Conservation (phyloP, 192 early-diverging fungal species). For the Anaeromyces robustus region DNA sequence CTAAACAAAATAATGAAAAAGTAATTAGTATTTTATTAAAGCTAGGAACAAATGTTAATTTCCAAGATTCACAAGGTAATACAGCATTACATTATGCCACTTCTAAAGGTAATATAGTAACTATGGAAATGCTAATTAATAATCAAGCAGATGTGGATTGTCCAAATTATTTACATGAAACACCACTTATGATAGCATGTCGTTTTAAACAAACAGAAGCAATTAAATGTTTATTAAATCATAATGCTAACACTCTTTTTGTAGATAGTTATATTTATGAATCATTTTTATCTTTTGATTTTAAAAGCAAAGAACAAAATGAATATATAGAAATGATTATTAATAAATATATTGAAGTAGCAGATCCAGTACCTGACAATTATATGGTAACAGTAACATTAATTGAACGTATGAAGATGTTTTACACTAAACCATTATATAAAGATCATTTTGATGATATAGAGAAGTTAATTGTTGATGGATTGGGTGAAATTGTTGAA, state of each 20-base stretch:
- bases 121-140: background rate
- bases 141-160: background rate
- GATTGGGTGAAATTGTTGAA: background rate
- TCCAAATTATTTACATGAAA: background rate
- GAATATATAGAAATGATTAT: background rate
- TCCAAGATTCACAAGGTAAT: background rate
- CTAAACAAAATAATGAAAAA: background rate
- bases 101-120: background rate
- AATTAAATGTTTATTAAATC: background rate
- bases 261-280: background rate
- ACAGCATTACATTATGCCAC: background rate
- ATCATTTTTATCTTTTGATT: background rate
- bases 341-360: background rate
- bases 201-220: background rate
- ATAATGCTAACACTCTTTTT: background rate
- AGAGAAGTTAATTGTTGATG: background rate
- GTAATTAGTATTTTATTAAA: background rate
- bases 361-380: background rate
- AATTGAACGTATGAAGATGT: background rate
- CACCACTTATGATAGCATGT: background rate
- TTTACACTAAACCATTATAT: background rate
- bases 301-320: background rate
- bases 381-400: background rate
- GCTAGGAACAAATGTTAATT: background rate
- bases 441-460: background rate